Percentiles rank a stretch among this genome's conserved stretches.
These are phyloP conservation scores for Phialophora verrucosa DNA, from an alignment of 2,329 filamentous ascomycete genomes.

Conservation along the genomic window DNA sequence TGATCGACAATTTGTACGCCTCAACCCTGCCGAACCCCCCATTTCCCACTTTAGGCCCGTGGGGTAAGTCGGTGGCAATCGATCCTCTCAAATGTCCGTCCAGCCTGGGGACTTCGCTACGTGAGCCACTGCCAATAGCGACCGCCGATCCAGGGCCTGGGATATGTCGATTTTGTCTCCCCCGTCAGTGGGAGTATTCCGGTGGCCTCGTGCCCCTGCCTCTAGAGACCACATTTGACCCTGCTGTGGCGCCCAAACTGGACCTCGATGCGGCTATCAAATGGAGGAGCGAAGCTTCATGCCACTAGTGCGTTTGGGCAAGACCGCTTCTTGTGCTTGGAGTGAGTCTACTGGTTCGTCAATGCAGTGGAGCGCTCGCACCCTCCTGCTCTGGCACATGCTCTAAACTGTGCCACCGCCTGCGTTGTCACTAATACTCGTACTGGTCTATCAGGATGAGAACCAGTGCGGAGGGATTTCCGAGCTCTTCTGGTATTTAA, in stretches of 20 bases:
- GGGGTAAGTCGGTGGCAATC: slow-evolving; percentile 6
- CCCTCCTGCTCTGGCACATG: slow-evolving; percentile 9
- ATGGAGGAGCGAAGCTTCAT: slow-evolving; percentile 5
- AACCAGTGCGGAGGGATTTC: slow-evolving; percentile 11
- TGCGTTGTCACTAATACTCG: not conserved
- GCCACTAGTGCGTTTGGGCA: not conserved
- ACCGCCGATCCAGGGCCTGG: not conserved
- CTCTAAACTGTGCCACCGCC: not conserved
- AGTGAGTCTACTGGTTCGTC: not conserved
- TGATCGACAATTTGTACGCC: not conserved
- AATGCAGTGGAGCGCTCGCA: not conserved
- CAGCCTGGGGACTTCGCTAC: not conserved
- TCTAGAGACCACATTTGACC: not conserved
- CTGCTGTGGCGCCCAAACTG: not conserved
- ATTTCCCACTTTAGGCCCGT: slow-evolving; percentile 6
- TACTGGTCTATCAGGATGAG: not conserved
- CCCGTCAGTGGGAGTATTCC: slow-evolving; percentile 20
- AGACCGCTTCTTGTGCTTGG: not conserved
- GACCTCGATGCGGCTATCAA: slow-evolving; percentile 1
- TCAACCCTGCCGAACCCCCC: not conserved
- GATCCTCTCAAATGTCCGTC: not conserved
- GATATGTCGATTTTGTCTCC: not conserved
- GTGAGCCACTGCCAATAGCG: not conserved
- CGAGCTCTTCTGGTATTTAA: slow-evolving; percentile 9
- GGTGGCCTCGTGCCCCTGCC: not conserved